Evolutionary conservation across 306 rosid species (phyloP), one percentile per base, ranked within the genome.

Genomic region (Medicago lupulina): DNA sequence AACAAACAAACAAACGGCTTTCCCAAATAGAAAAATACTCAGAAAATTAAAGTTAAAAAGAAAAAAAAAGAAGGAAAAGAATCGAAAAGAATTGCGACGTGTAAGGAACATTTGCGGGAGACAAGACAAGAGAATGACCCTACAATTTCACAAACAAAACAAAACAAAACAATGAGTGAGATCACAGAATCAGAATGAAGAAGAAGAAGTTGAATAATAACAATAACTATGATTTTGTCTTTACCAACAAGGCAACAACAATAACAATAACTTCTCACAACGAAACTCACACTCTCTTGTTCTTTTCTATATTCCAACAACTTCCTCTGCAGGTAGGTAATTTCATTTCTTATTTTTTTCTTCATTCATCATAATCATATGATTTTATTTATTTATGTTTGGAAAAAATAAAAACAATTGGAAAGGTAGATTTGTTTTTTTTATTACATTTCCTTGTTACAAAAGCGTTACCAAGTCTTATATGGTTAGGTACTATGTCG

Each of bases 1-100:
- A n/a, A n/a, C n/a, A n/a, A n/a, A n/a, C n/a, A 53, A 76, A 38
- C 18, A 51, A 86, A 81, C 77, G 70, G 85, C 76, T 62, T 70
- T 85, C 76, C 39, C 16, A 7, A 70, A 62, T 19, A 19, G 12
- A 28, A 58, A 73, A 53, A 51, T 5, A 15, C 2, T 2, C 0
- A 16, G 19, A 2, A 51, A 14, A 41, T 9, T 9, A 11, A 41
- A 8, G 55, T 21, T 16, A 51, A 16, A 67, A 19, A 12, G 13
- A 0, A 17, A 10, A 17, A 17, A 17, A 9, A 55, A n/a, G n/a
- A 58, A 75, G 63, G 9, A 34, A 23, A 11, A 58, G 25, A 10
- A 71, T 69, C 36, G 68, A 64, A 82, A 77, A 73, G 73, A 61
- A 73, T 51, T 74, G 15, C 43, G 65, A 57, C 8, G 47, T 44